phyloP scores from a whole-genome alignment of 352 stramenopile species.

The Phytophthora hibernalis region DNA sequence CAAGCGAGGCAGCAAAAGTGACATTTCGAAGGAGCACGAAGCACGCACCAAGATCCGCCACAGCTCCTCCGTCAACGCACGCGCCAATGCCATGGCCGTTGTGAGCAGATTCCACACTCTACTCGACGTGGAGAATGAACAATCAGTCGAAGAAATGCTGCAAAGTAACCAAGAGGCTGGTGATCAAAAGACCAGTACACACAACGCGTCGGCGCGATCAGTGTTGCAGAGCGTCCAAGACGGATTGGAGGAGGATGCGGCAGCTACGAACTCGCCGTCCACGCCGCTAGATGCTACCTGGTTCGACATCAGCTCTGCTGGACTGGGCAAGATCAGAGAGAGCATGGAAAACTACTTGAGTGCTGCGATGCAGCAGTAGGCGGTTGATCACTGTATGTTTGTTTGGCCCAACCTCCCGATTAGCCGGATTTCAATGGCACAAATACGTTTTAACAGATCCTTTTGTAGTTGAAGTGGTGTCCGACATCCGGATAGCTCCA shows the following conservation, averaged over 20 bases:
- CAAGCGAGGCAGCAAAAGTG: background rate
- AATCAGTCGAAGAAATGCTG: constrained; percentile 26
- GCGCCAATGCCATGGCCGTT: constrained; percentile 13
- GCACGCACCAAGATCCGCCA: constrained; percentile 40
- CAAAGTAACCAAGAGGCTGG: constrained; percentile 17
- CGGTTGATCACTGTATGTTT: background rate
- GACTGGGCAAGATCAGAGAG: constrained; percentile 33
- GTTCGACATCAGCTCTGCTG: constrained; percentile 38
- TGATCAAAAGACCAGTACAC: constrained; percentile 6
- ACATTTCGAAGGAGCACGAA: constrained; percentile 19
- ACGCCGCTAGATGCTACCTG: constrained; percentile 40
- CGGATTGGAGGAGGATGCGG: constrained; percentile 29
- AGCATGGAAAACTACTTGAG: constrained; percentile 35
- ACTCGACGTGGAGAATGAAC: constrained; percentile 25
- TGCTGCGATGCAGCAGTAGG: constrained; percentile 26
- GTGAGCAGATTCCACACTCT: constrained; percentile 29
- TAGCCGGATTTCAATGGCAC: background rate
- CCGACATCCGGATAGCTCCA: background rate
- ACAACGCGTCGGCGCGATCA: constrained; percentile 25
- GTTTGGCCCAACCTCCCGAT: background rate
- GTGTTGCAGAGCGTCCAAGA: constrained; percentile 36
- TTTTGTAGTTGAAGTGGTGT: background rate
- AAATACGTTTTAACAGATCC: background rate
- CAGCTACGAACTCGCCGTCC: background rate
- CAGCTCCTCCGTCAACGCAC: constrained; percentile 7